Evolutionary conservation across 257 asterid genomes (phyloP), one percentile per base, ranked within the genome.

Genomic region (Plantago elongata): DNA sequence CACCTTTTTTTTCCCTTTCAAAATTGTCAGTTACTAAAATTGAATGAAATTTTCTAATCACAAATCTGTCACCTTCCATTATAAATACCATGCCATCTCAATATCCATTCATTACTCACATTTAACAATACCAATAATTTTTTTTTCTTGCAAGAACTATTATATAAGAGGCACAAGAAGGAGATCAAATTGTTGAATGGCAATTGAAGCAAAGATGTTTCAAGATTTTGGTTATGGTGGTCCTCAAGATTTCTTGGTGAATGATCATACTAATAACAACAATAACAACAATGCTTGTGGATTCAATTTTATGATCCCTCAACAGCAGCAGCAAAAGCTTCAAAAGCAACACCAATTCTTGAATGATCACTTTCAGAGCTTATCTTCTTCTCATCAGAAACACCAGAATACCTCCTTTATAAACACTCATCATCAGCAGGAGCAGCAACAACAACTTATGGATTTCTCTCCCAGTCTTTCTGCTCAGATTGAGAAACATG

Each of bases 191-290:
- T 13, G 47, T 71, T 11, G 22, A 63, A 86, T 84, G 97, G 94
- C 89, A 16, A 67, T 86, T 69, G 81, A 79, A 77, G 81, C 95
- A 0, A 88, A 86, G 60, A 37, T 78, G 57, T 77, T 72, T 67
- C 12, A 83, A 3, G 89, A 83, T 0, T 74, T 77, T 47, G 52
- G 68, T 37, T 55, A 68, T 1, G 77, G 74, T 12, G 47, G 44
- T 29, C 54, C 77, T 13, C 84, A 69, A 34, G 85, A 78, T 71
- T 74, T 76, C 61, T 62, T 65, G 12, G 56, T 74, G 70, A 87
- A 58, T 49, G 11, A 49, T 8, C 9, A 18, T 3, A 5, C 2
- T 34, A 34, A 34, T 7, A 34, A 34, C 40, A 34, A 34, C 38
- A 34, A 34, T n/a, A n/a, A n/a, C 22, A 58, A 81, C 2, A 78